Base-by-base conservation (phyloP, 257 asterid species). In the Solanum phureja region DNA sequence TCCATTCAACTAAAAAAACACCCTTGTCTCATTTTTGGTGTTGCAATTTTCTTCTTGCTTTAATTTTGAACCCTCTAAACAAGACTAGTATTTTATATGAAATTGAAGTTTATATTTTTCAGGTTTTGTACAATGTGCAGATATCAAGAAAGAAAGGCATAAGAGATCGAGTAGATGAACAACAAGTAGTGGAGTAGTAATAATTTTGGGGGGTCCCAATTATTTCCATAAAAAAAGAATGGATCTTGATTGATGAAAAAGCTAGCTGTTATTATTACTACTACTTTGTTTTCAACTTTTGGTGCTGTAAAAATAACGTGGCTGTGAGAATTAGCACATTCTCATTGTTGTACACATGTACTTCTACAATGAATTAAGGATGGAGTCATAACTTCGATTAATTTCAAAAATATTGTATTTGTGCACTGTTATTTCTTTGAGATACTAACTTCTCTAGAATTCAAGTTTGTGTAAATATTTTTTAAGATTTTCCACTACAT, bases 1-100 rank as follows among this genome's bases (percentile, higher is more conserved):
- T 93, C 97, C 87, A 74, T 72, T 29, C 84, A 71, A 71, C 64
- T 87, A 77, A 86, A 34, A 86, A 49, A 37, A 83, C 86, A 52
- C 73, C 88, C 88, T 19, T 69, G 35, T 29, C 33, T 88, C 42
- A 11, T 89, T 42, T 87, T 90, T 74, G 5, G 87, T 31, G 19
- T 90, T 31, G 83, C 89, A 34, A 11, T 89, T 75, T 49, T 86
- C 89, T 44, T 89, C 46, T 86, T 87, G 40, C 83, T 90, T 19
- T 90, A 72, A 79, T 13, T 42, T 42, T 77, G 24, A 77, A 77
- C 62, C 35, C 83, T 12, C n/a, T n/a, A n/a, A n/a, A n/a, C n/a
- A n/a, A n/a, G n/a, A n/a, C n/a, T 76, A 42, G 14, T 40, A 7
- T 74, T 21, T 37, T 37, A 68, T 75, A 38, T 75, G 38, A 24